phyloP scores from a whole-genome alignment of 1,139 yeast genomes.

The Pichia sp. region DNA sequence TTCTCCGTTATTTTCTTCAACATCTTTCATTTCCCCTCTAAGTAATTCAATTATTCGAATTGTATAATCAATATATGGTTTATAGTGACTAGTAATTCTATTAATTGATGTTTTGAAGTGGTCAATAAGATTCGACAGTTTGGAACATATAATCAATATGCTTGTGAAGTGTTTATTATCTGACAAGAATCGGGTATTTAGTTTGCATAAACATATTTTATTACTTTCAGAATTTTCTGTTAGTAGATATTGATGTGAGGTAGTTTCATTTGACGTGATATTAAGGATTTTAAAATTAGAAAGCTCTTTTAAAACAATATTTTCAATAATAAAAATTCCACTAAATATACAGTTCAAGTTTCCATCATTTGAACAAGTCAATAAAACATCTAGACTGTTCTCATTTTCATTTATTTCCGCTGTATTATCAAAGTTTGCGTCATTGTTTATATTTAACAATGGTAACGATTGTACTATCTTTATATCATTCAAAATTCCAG shows the following conservation, averaged over 20 bases:
- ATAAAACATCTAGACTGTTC: constrained; percentile 26
- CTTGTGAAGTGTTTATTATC: constrained; percentile 17
- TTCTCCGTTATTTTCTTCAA: constrained; percentile 3
- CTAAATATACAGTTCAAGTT: constrained; percentile 27
- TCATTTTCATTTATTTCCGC: neutral
- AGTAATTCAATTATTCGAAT: constrained; percentile 33
- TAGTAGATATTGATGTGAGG: constrained; percentile 21
- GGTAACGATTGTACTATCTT: constrained; percentile 33
- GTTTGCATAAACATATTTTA: constrained; percentile 9
- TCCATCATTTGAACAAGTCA: constrained; percentile 27
- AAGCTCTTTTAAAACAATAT: constrained; percentile 8
- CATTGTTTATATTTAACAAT: constrained; percentile 24
- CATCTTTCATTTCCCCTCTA: constrained; percentile 25
- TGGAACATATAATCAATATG: constrained; percentile 21
- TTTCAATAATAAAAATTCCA: constrained; percentile 32
- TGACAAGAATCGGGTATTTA: constrained; percentile 23
- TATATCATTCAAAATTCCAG: constrained; percentile 17
- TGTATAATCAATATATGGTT: constrained; percentile 37
- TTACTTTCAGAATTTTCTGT: constrained; percentile 6
- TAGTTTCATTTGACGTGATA: neutral
- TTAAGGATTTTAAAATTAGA: constrained; percentile 1
- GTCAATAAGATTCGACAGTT: constrained; percentile 28
- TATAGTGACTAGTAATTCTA: constrained; percentile 34
- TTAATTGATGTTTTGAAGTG: constrained; percentile 38
- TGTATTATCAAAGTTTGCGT: neutral